These are phyloP conservation scores for Talaromyces pinophilus DNA, from an alignment of 2,329 filamentous ascomycete species.

Conservation along the genomic window DNA sequence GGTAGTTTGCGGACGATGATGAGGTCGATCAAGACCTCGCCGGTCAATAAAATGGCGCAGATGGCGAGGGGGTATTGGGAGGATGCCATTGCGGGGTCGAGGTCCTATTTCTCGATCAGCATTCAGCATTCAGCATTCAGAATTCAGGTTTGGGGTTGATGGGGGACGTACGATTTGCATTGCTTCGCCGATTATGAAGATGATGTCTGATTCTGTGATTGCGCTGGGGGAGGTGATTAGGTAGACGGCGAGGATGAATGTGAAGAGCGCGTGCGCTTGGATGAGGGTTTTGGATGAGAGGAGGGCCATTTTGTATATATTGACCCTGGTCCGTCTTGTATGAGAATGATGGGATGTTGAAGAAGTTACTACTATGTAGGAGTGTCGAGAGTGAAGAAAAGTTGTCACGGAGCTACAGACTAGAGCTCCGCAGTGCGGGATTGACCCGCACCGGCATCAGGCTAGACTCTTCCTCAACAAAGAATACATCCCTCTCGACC, in stretches of 20 bases:
- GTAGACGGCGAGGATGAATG: slow-evolving; percentile 80
- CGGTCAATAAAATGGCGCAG: slow-evolving; percentile 68
- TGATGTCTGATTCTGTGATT: slow-evolving; percentile 76
- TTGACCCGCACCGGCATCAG: not conserved
- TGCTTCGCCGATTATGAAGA: slow-evolving; percentile 78
- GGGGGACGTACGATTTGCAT: slow-evolving; percentile 68
- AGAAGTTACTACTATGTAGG: not conserved
- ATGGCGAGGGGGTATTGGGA: slow-evolving; percentile 68
- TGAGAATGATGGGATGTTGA: not conserved
- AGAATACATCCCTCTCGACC: not conserved
- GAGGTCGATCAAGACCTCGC: slow-evolving; percentile 66
- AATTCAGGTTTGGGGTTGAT: not conserved
- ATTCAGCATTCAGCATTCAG: slow-evolving; percentile 21
- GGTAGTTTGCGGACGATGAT: slow-evolving; percentile 59
- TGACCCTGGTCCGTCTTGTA: too few species aligned
- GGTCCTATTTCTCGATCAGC: slow-evolving; percentile 34
- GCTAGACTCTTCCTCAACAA: not conserved
- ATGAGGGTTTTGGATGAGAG: slow-evolving; percentile 80
- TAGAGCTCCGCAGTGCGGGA: slow-evolving; percentile 3
- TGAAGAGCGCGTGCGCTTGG: slow-evolving; percentile 77
- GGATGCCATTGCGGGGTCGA: slow-evolving; percentile 66
- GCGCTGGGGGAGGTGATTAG: slow-evolving; percentile 72
- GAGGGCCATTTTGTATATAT: slow-evolving; percentile 65
- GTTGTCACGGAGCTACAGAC: not conserved
- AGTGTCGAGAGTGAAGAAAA: not conserved